A percentile compares a stretch with the other conserved stretches of the same genome.
phyloP scores from a whole-genome alignment of 768 basidiomycete genomes.

The Mycena amicta region DNA sequence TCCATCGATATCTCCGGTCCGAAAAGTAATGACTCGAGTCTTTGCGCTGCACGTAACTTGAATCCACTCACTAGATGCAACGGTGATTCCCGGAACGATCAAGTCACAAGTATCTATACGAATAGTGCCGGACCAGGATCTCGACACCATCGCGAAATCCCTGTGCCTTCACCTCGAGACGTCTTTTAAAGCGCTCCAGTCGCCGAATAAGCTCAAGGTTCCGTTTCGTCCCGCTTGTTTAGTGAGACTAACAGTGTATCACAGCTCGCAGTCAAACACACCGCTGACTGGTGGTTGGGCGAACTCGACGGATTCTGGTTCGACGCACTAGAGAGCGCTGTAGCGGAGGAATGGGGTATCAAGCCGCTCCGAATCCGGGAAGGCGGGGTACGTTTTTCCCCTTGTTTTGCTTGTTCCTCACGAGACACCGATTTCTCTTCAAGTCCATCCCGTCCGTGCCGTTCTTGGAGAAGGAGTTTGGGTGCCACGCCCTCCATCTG shows the following conservation, averaged over 20 bases:
- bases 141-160: conserved; percentile 65
- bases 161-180: conserved; percentile 60
- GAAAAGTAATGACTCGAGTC: conserved; percentile 52
- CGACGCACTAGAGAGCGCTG: conserved; percentile 78
- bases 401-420: not conserved
- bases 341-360: conserved; percentile 85
- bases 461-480: conserved; percentile 89
- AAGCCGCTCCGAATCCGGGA: conserved; percentile 88
- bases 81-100: conserved; percentile 86
- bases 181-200: conserved; percentile 61
- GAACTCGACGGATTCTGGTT: conserved; percentile 86
- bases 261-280: conserved; percentile 62
- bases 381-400: conserved; percentile 82
- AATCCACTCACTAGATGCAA: conserved; percentile 55
- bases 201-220: conserved; percentile 76
- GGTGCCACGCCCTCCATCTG: conserved; percentile 87
- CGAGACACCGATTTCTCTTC: conserved; percentile 9
- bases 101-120: conserved; percentile 87
- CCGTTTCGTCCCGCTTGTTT: conserved; percentile 12
- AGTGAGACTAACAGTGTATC: not conserved
- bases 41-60: not conserved
- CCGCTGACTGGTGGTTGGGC: conserved; percentile 96
- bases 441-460: conserved; percentile 96
- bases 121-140: conserved; percentile 91
- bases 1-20: conserved; percentile 83